These are phyloP conservation scores for Botryotinia globosa DNA, from an alignment of 2,329 filamentous ascomycete species.

Conservation along the genomic window DNA sequence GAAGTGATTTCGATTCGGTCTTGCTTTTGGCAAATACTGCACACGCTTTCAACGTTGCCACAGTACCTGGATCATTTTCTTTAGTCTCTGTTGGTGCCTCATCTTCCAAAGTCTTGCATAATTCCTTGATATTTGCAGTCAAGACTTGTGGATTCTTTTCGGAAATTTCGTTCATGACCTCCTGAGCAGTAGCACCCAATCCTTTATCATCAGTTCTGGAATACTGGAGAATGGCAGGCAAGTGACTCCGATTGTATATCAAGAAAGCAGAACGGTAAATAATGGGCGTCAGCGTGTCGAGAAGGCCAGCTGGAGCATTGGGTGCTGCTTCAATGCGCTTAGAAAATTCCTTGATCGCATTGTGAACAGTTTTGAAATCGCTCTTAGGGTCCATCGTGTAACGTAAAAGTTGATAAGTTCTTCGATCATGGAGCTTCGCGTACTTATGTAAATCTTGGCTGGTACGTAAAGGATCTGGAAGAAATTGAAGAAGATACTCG, in stretches of 20 bases:
- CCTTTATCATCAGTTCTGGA: constrained; percentile 80
- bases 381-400: constrained; percentile 82
- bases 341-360: constrained; percentile 84
- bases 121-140: constrained; percentile 85
- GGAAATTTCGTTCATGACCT: constrained; percentile 89
- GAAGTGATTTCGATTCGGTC: constrained; percentile 75
- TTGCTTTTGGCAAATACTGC: constrained; percentile 83
- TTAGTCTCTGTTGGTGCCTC: constrained; percentile 70
- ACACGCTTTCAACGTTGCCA: constrained; percentile 90
- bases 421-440: constrained; percentile 84
- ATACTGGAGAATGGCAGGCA: constrained; percentile 83
- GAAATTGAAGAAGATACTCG: constrained; percentile 67
- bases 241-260: constrained; percentile 91
- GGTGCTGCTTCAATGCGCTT: constrained; percentile 73
- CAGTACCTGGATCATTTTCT: constrained; percentile 68
- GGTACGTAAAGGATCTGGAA: constrained; percentile 72
- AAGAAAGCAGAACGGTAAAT: constrained; percentile 81
- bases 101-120: constrained; percentile 81
- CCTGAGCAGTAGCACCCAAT: constrained; percentile 76
- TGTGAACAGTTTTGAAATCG: constrained; percentile 87
- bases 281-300: constrained; percentile 79
- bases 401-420: constrained; percentile 83
- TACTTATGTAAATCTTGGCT: constrained; percentile 83
- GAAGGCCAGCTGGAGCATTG: constrained; percentile 54
- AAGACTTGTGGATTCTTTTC: constrained; percentile 85